A percentile compares a stretch with the other conserved stretches of the same genome.
phyloP scores from a whole-genome alignment of 768 basidiomycete species.

The Lactarius psammicola region DNA sequence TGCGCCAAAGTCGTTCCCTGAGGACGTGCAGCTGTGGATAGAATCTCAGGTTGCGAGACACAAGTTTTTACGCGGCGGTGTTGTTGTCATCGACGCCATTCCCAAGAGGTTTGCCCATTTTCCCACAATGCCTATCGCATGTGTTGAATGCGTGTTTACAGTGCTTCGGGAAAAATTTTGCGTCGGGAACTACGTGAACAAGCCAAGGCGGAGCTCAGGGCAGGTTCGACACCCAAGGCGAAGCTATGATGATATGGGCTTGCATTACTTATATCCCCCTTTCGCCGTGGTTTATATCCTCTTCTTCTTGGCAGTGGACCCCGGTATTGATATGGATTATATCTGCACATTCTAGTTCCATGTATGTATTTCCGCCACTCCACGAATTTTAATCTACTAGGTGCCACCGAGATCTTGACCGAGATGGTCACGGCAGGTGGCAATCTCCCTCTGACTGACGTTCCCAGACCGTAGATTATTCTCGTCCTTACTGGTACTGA shows the following conservation, averaged over 20 bases:
- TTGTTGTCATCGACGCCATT: slow-evolving; percentile 57
- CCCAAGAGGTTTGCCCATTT: slow-evolving; percentile 60
- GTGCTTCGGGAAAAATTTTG: slow-evolving; percentile 86
- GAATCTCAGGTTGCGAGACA: slow-evolving; percentile 66
- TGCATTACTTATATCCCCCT: not conserved
- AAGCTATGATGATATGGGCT: slow-evolving; percentile 10
- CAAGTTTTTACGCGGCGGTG: slow-evolving; percentile 75
- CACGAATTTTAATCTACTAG: not conserved
- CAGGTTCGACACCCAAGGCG: slow-evolving; percentile 7
- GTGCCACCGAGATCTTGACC: not conserved
- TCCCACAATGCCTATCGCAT: not conserved
- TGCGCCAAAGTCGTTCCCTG: slow-evolving; percentile 46
- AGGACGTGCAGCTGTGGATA: slow-evolving; percentile 64
- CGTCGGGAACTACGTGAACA: slow-evolving; percentile 70
- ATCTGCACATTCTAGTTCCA: not conserved
- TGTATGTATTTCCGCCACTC: not conserved
- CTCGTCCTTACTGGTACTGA: not conserved
- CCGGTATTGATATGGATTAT: not conserved
- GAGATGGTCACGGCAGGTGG: not conserved
- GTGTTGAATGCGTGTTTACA: slow-evolving; percentile 34
- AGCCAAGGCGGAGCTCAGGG: slow-evolving; percentile 51
- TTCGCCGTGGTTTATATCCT: not conserved
- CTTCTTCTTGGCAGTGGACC: not conserved
- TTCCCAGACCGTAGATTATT: not conserved
- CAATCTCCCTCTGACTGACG: not conserved